A percentile compares a stretch with the other conserved stretches of the same genome.
These are phyloP conservation scores for Hyaloraphidium curvatum DNA, from an alignment of 192 early-diverging fungal genomes.

Conservation along the genomic window DNA sequence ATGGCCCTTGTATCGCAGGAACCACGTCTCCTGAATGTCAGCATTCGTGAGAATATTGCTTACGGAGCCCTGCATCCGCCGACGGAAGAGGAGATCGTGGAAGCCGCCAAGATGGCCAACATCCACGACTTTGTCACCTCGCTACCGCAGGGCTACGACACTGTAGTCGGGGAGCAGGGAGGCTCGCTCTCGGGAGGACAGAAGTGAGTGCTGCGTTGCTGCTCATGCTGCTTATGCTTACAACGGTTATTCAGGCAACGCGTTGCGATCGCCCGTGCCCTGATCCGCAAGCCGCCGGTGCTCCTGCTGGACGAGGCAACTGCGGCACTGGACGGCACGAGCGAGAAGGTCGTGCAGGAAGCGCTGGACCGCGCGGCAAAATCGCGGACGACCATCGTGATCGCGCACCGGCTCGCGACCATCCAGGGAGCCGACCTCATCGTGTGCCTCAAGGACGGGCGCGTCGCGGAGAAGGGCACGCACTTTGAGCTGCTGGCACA, in stretches of 20 bases:
- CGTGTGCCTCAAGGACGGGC: conserved; percentile 36
- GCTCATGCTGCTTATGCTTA: not conserved
- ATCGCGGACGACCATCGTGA: conserved; percentile 36
- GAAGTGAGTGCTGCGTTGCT: conserved; percentile 12
- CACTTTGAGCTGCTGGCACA: conserved; percentile 38
- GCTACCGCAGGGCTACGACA: conserved; percentile 33
- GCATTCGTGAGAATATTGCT: conserved; percentile 49
- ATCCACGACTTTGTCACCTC: conserved; percentile 39
- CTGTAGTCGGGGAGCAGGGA: conserved; percentile 16
- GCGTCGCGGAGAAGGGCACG: conserved; percentile 42
- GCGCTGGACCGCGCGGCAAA: conserved; percentile 15
- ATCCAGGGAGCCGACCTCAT: not conserved
- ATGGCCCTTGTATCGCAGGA: conserved; percentile 54
- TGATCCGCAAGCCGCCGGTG: conserved; percentile 35
- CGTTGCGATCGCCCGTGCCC: conserved; percentile 33
- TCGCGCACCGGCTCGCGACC: not conserved
- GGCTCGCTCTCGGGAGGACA: conserved; percentile 17
- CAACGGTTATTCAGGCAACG: not conserved
- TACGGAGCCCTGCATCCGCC: too few species aligned
- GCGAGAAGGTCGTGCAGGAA: conserved; percentile 6
- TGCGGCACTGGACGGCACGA: conserved; percentile 32
- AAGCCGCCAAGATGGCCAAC: conserved; percentile 53
- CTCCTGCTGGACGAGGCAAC: conserved; percentile 28
- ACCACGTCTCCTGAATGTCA: conserved; percentile 50
- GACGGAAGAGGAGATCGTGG: conserved; percentile 41